Base-by-base conservation (phyloP, 2,329 filamentous ascomycete species). In the Fusarium dimerum region DNA sequence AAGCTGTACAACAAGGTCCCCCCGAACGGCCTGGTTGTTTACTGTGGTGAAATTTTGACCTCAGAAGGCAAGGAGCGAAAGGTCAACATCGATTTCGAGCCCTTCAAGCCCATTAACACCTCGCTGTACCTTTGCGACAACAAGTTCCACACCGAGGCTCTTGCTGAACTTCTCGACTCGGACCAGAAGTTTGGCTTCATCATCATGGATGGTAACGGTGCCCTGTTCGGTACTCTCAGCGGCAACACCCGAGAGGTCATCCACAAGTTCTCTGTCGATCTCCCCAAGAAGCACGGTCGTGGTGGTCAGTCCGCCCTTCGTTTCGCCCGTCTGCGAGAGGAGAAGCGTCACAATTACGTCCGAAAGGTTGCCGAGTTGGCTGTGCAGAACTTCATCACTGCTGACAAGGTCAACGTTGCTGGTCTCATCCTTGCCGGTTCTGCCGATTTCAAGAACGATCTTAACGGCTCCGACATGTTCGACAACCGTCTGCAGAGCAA, bases 151-250 rank as follows among this genome's bases (percentile, higher is more conserved):
- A 99, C 94, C 52, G 94, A 99, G 76, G 93, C 94, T 16, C 80
- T 99, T 62, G 94, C 92, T 62, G 94, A 99, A 79, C 84, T 99
- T 68, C 87, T 99, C 62, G 94, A 99, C 78, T 97, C 93, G 16
- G 94, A 99, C 73, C 94, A 97, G 77, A 97, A 96, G 77, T 99
- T 99, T 66, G 94, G 94, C 50, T 99, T 99, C 79, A 99, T 99
- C 74, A 88, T 99, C 78, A 99, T 99, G 94, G 94, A 99, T 72
- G 94, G 94, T 78, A 99, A 99, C 76, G 95, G 94, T 66, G 90
- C 94, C 41, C 86, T 99, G 30, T 99, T 99, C 65, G 94, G 94
- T 67, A 99, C 94, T 1, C 82, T 99, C 40, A 96, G 92, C 68
- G 95, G 94, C 65, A 99, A 99, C 76, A 99, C 94, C 36, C 87